Evolutionary conservation across 2,329 filamentous ascomycete species (phyloP).

Genomic region (Cladosporium velox): DNA sequence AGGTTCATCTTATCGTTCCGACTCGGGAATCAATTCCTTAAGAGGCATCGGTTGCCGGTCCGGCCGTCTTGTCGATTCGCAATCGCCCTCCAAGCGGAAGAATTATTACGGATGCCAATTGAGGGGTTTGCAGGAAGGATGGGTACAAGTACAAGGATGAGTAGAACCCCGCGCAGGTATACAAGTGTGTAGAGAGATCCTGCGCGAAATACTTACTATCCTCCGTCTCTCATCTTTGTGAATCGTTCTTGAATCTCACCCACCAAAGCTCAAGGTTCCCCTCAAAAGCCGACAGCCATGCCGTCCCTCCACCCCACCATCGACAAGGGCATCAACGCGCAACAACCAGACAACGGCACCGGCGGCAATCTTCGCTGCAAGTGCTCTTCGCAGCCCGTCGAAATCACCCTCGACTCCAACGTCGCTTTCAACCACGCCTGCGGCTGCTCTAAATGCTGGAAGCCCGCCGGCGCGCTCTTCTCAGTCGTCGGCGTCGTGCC

Average conservation of each 20-base stretch:
- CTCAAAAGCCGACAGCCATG: conserved; percentile 1
- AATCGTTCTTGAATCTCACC: neutral
- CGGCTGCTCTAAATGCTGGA: conserved; percentile 74
- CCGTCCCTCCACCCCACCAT: conserved; percentile 59
- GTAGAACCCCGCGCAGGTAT: neutral
- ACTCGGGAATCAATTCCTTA: conserved; percentile 2
- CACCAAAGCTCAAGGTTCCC: neutral
- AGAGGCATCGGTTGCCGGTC: conserved; percentile 10
- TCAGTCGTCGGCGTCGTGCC: conserved; percentile 65
- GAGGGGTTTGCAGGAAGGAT: neutral
- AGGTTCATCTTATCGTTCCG: neutral
- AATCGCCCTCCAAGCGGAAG: neutral
- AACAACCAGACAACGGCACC: conserved; percentile 56
- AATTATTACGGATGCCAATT: neutral
- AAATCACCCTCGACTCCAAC: conserved; percentile 59
- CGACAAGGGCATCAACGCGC: conserved; percentile 63
- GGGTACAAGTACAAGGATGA: conserved; percentile 3
- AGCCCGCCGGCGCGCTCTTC: conserved; percentile 65
- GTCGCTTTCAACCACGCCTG: conserved; percentile 71
- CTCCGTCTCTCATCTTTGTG: conserved; percentile 1
- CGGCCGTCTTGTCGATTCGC: neutral
- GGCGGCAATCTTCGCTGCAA: conserved; percentile 65
- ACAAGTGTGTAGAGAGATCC: neutral
- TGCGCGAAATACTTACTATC: neutral
- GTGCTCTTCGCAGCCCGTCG: conserved; percentile 58